phyloP scores from a whole-genome alignment of 2,329 filamentous ascomycete species.

The Colletotrichum musae region DNA sequence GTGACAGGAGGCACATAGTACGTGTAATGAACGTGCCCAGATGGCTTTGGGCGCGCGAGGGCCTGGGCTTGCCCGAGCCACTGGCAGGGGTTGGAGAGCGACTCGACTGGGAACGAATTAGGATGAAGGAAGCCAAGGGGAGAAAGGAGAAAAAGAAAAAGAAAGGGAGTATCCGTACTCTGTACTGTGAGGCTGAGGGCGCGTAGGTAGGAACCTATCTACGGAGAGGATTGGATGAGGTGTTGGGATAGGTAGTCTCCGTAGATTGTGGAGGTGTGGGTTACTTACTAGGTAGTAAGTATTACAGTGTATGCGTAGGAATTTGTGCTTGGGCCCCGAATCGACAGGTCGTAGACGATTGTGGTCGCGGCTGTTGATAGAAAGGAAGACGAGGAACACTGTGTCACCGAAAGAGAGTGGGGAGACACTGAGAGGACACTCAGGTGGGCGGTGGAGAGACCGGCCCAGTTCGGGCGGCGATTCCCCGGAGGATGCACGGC shows the following conservation, averaged over 20 bases:
- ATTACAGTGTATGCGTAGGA: conserved; percentile 1
- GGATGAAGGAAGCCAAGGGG: too few relatives aligned
- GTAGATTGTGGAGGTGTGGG: too few relatives aligned
- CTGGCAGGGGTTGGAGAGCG: neutral
- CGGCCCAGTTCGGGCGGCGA: too few relatives aligned
- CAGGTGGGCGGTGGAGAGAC: too few relatives aligned
- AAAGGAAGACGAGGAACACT: neutral
- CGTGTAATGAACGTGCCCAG: conserved; percentile 8
- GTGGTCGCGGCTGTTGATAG: neutral
- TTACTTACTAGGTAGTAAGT: too few relatives aligned
- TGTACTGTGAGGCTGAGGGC: too few relatives aligned
- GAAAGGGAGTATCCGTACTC: too few relatives aligned
- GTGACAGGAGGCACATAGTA: neutral
- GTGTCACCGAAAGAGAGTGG: neutral
- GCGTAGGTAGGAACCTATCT: too few relatives aligned
- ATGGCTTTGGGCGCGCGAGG: conserved; percentile 9
- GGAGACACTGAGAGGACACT: too few relatives aligned
- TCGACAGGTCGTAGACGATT: conserved; percentile 11
- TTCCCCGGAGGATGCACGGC: neutral
- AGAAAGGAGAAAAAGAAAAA: too few relatives aligned
- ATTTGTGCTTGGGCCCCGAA: conserved; percentile 37
- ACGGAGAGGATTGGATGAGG: neutral
- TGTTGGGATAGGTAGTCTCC: neutral
- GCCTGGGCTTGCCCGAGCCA: conserved; percentile 20
- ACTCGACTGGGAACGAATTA: neutral